Evolutionary conservation across 2,329 filamentous ascomycete species (phyloP), one percentile per base, ranked within the genome.

Genomic region (Trichoderma sp.): DNA sequence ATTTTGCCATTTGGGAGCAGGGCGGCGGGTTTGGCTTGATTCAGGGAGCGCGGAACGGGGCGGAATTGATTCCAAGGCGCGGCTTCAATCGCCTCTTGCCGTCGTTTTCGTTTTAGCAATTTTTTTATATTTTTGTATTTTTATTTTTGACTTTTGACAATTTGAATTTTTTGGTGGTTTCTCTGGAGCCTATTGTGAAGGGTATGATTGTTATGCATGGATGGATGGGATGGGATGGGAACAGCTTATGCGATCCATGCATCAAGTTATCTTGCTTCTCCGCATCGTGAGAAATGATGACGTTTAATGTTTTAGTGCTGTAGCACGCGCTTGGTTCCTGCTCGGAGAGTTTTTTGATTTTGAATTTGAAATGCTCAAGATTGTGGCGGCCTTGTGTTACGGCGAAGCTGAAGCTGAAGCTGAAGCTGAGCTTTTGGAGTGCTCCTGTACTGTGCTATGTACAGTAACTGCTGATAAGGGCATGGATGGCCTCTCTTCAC

Each of bases 1-100:
- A 45, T 15, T 45, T 58, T 57, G 45, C 56, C 19, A 42, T 29
- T 34, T 29, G 27, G 37, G 19, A 22, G 17, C 17, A 42, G n/a
- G n/a, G n/a, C 57, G n/a, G n/a, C 53, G 32, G 32, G 15, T 52
- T 58, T 37, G 13, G 19, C 39, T 17, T 29, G 45, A 29, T 63
- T 37, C 34, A 34, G 39, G 17, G 29, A n/a, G n/a, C 35, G 67
- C 67, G 67, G 67, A 68, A 68, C 48, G 19, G 19, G 6, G 53
- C 67, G 67, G 67, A 68, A 68, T 68, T 68, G 37, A 5, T 68
- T 66, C 67, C 67, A 53, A 67, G n/a, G 29, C 22, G 60, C 67
- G 67, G 67, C 63, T 68, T 68, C 32, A 66, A 27, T 68, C 67
- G 67, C 67, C 9, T 58, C 35, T 29, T 8, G 3, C 5, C 4